These are phyloP conservation scores for Cardiospermum halicacabum DNA, from an alignment of 345 rosid species.

Conservation along the genomic window DNA sequence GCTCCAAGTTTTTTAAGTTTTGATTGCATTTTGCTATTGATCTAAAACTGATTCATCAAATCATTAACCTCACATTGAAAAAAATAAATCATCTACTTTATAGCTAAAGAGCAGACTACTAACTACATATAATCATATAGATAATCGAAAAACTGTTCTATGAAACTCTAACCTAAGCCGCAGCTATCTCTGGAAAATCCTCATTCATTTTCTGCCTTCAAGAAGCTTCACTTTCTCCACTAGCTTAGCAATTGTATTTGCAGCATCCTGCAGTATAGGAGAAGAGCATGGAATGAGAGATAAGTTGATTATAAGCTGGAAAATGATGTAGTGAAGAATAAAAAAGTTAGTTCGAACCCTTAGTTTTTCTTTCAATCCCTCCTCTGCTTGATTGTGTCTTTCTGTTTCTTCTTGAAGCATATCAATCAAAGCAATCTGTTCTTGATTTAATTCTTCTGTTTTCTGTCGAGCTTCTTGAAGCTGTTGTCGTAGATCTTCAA, in stretches of 20 bases:
- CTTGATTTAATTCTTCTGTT: conserved; percentile 17
- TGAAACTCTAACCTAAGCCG: not conserved
- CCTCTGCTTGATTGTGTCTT: conserved; percentile 24
- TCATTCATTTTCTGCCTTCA: conserved; percentile 9
- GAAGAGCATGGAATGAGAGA: not conserved
- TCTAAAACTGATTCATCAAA: not conserved
- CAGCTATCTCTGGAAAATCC: not conserved
- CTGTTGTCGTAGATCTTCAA: conserved; percentile 21
- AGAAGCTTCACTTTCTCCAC: conserved; percentile 22
- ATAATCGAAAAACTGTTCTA: not conserved
- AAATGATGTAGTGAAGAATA: not conserved
- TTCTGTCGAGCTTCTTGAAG: conserved; percentile 14
- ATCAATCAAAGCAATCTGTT: conserved; percentile 2
- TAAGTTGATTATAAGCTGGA: not conserved
- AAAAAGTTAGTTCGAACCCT: conserved; percentile 28
- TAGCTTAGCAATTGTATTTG: conserved; percentile 25
- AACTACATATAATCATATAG: not conserved
- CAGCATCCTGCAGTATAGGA: conserved; percentile 21
- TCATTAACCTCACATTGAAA: too few species aligned
- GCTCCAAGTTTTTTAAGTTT: not conserved
- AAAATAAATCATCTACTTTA: too few species aligned
- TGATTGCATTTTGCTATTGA: too few species aligned
- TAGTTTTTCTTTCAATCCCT: conserved; percentile 27
- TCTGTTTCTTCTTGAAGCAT: conserved; percentile 31
- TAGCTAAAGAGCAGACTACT: not conserved